phyloP scores from a whole-genome alignment of 192 early-diverging fungal species.

The Coemansia sp. region DNA sequence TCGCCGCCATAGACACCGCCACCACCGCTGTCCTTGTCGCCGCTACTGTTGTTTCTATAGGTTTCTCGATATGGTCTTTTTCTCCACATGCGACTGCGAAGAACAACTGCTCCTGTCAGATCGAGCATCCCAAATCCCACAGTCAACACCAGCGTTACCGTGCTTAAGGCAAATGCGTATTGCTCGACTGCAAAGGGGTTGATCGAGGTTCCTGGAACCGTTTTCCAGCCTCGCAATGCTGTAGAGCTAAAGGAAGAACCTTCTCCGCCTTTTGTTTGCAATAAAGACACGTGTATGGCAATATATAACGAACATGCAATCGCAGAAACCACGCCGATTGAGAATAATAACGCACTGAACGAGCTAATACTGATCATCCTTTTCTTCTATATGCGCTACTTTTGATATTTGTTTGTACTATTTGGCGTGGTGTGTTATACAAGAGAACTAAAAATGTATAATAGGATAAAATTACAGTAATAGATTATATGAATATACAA shows the following conservation, averaged over 20 bases:
- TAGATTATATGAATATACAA: too few relatives aligned
- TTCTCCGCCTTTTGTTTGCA: background rate
- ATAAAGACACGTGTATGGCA: background rate
- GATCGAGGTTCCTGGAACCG: background rate
- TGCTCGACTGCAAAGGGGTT: conserved; percentile 12
- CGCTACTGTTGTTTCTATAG: background rate
- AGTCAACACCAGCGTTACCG: conserved; percentile 13
- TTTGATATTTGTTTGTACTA: too few relatives aligned
- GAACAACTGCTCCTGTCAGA: conserved; percentile 36
- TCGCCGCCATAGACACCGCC: conserved; percentile 3
- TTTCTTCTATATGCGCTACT: background rate
- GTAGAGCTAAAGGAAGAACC: background rate
- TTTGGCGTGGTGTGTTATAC: background rate
- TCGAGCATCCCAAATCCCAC: conserved; percentile 34
- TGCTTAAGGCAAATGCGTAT: conserved; percentile 15
- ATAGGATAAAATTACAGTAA: too few relatives aligned
- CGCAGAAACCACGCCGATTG: conserved; percentile 25
- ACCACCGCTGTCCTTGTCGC: conserved; percentile 7
- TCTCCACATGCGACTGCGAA: conserved; percentile 46
- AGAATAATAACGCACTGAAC: conserved; percentile 42
- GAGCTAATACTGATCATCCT: conserved; percentile 31
- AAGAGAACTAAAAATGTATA: background rate
- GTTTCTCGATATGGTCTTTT: conserved; percentile 8
- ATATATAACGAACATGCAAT: conserved; percentile 31
- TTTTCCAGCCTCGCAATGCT: background rate